Evolutionary conservation across 2,329 filamentous ascomycete species (phyloP), one percentile per base, ranked within the genome.

Genomic region (Paecilomyces sp.): DNA sequence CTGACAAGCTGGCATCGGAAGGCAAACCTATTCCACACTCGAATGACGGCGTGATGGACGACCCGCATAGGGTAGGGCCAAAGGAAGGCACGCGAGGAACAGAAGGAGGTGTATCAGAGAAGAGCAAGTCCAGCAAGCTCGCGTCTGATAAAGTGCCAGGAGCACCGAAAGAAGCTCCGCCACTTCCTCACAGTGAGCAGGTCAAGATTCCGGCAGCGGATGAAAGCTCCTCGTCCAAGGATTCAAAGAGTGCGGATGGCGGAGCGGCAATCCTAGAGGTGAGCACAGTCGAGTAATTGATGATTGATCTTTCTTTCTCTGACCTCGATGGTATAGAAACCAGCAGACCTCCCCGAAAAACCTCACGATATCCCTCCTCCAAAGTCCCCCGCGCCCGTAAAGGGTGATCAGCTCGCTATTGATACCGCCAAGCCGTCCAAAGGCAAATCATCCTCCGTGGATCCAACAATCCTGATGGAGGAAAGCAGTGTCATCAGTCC

Each of bases 1-100:
- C 67, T 24, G 70, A 66, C 28, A 74, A 73, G 60, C 57, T 71
- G 66, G 86, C 66, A 68, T 77, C 59, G n/a, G 71, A 73, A 58
- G 75, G 75, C 9, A 68, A 70, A 36, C 58, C 67, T 47, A 79
- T 84, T 28, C 81, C 83, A 2, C 76, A 82, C 62, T 82, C 80
- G 36, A 83, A 85, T 61, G 83, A 96, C 71, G 91, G 92, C 50
- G 91, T 97, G 60, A 97, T 97, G 93, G 90, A 96, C 70, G 92
- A 97, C 74, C 90, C 88, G 63, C 84, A 89, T 71, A 82, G 91
- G 65, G 77, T 83, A 41, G 83, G 85, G 50, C 91, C 92, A 3
- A 92, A 92, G 71, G 84, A 92, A 72, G 93, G 92, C 54, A 95
- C 91, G 1, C 90, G 89, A 3, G 93, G 93, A 47, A 96, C 90